These are phyloP conservation scores for Lepidium campestre DNA, from an alignment of 441 rosid genomes.

Conservation along the genomic window DNA sequence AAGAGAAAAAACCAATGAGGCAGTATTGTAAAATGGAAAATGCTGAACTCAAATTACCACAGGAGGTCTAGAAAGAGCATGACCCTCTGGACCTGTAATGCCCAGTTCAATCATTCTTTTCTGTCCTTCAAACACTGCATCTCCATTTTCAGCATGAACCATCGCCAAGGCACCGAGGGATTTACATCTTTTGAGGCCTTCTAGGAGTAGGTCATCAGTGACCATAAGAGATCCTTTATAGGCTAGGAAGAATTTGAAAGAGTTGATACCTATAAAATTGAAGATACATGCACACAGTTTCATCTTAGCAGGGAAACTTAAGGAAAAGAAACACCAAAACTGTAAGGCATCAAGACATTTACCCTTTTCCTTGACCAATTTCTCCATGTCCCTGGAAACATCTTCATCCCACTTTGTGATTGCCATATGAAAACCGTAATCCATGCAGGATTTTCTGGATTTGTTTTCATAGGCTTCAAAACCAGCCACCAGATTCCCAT, in stretches of 20 bases:
- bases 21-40: not conserved
- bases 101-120: slow-evolving; percentile 86
- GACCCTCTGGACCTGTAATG: slow-evolving; percentile 95
- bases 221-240: slow-evolving; percentile 85
- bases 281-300: not conserved
- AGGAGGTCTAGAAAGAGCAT: slow-evolving; percentile 92
- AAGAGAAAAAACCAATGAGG: not conserved
- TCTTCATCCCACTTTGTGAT: slow-evolving; percentile 85
- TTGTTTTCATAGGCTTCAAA: slow-evolving; percentile 66
- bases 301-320: not conserved
- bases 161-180: slow-evolving; percentile 94
- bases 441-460: slow-evolving; percentile 75
- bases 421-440: slow-evolving; percentile 97
- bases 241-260: slow-evolving; percentile 96
- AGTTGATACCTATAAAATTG: slow-evolving; percentile 69
- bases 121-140: slow-evolving; percentile 95
- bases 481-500: slow-evolving; percentile 75
- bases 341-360: not conserved
- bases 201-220: slow-evolving; percentile 72
- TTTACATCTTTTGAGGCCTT: slow-evolving; percentile 81
- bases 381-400: slow-evolving; percentile 81
- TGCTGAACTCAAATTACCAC: slow-evolving; percentile 45
- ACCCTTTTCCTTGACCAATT: slow-evolving; percentile 86
- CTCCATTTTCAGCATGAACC: slow-evolving; percentile 99
- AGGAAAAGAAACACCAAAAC: not conserved